phyloP scores from a whole-genome alignment of 78 protist species.

The Isochrysis galbana region DNA sequence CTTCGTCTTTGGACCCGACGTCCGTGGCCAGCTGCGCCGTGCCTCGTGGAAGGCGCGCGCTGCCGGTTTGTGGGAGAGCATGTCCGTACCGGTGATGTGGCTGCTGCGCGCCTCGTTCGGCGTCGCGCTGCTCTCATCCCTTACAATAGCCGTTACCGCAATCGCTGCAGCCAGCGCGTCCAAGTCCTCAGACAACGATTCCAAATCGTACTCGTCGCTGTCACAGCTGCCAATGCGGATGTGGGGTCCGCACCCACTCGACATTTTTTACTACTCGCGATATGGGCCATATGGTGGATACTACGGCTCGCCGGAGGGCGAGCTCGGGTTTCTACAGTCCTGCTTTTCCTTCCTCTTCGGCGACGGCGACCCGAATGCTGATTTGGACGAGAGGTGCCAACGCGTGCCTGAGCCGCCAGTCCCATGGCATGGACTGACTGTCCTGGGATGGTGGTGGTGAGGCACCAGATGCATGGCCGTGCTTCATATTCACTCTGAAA shows the following conservation, averaged over 20 bases:
- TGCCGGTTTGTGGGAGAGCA: background rate
- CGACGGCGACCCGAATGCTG: slow-evolving; percentile 25
- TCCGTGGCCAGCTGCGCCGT: background rate
- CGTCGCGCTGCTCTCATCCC: slow-evolving; percentile 35
- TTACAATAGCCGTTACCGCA: background rate
- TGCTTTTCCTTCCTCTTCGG: slow-evolving; percentile 40
- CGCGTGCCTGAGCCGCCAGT: no score
- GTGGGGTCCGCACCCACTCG: slow-evolving; percentile 39
- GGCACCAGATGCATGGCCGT: no score
- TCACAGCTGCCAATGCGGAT: background rate
- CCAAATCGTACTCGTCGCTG: background rate
- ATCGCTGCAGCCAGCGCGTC: background rate
- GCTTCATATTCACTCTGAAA: no score
- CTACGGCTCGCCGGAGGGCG: background rate
- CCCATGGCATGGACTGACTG: no score
- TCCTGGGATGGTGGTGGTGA: no score
- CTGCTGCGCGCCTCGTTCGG: slow-evolving; percentile 24
- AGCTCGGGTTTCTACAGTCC: background rate
- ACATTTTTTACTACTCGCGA: slow-evolving; percentile 31
- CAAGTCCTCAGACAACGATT: background rate
- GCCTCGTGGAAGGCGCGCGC: no score
- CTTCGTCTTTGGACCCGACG: background rate
- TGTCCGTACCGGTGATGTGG: background rate
- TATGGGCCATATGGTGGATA: background rate
- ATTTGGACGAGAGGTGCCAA: background rate